Percentiles rank a stretch among this genome's conserved stretches.
Conservation (phyloP, 345 rosid species). For the Salix suchowensis region DNA sequence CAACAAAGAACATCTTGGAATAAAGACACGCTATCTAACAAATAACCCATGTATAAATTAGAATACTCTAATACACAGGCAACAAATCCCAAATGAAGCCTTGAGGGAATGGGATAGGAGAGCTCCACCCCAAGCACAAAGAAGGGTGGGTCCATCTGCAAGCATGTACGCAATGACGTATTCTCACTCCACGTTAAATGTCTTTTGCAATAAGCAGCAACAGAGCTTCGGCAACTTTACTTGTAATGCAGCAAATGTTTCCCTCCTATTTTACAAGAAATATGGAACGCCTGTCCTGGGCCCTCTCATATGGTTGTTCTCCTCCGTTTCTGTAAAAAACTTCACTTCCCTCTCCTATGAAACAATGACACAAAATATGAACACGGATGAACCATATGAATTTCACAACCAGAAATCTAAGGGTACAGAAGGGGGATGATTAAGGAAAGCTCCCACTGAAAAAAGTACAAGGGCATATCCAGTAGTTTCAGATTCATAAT, state of each 20-base stretch:
- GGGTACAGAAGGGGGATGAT: not conserved
- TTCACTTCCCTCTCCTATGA: constrained; percentile 92
- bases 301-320: constrained; percentile 99
- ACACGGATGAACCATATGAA: not conserved
- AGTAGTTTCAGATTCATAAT: not conserved
- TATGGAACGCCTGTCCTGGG: constrained; percentile 98
- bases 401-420: not conserved
- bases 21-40: constrained; percentile 7
- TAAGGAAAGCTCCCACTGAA: not conserved
- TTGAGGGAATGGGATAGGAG: constrained; percentile 1
- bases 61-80: constrained; percentile 20
- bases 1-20: not conserved
- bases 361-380: not conserved
- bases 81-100: constrained; percentile 22
- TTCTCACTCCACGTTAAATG: constrained; percentile 12
- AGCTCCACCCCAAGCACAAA: constrained; percentile 15
- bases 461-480: not conserved
- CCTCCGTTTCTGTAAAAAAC: constrained; percentile 96
- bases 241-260: constrained; percentile 3
- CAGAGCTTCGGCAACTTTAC: constrained; percentile 24
- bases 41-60: constrained; percentile 7
- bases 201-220: constrained; percentile 6
- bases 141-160: constrained; percentile 18
- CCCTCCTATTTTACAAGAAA: constrained; percentile 53
- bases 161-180: constrained; percentile 8